phyloP scores from a whole-genome alignment of 805 yeast species.

The Cyberlindnera maritima region DNA sequence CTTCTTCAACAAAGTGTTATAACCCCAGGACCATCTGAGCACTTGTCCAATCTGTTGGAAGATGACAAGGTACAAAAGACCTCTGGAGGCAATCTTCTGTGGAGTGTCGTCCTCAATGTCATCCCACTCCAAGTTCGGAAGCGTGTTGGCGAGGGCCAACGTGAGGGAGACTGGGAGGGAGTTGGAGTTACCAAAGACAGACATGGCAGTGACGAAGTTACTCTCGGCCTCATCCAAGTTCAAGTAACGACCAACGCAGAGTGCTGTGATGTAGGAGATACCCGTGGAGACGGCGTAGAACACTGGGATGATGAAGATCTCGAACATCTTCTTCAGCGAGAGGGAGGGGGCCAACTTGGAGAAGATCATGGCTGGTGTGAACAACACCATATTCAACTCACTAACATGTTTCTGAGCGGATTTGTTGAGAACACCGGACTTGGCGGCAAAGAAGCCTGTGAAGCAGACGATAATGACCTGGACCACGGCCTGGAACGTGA shows the following conservation, averaged over 20 bases:
- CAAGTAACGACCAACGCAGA: conserved; percentile 49
- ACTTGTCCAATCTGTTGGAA: conserved; percentile 84
- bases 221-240: conserved; percentile 69
- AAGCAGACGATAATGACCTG: conserved; percentile 86
- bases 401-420: conserved; percentile 75
- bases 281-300: conserved; percentile 76
- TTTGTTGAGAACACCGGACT: conserved; percentile 63
- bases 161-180: conserved; percentile 92
- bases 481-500: conserved; percentile 88
- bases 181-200: conserved; percentile 94
- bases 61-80: conserved; percentile 67
- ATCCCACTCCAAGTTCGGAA: conserved; percentile 77
- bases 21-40: conserved; percentile 87
- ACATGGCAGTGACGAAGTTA: conserved; percentile 95
- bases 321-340: conserved; percentile 73
- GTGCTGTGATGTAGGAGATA: conserved; percentile 66
- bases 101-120: conserved; percentile 62
- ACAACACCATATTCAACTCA: conserved; percentile 79
- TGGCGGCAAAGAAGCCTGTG: conserved; percentile 87
- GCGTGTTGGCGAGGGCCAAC: conserved; percentile 69
- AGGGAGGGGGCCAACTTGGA: conserved; percentile 69
- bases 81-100: conserved; percentile 77
- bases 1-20: conserved; percentile 61
- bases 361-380: conserved; percentile 94
- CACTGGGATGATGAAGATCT: conserved; percentile 80